Conservation (phyloP, 2,329 filamentous ascomycete species). For the Neodidymelliopsis sp. region DNA sequence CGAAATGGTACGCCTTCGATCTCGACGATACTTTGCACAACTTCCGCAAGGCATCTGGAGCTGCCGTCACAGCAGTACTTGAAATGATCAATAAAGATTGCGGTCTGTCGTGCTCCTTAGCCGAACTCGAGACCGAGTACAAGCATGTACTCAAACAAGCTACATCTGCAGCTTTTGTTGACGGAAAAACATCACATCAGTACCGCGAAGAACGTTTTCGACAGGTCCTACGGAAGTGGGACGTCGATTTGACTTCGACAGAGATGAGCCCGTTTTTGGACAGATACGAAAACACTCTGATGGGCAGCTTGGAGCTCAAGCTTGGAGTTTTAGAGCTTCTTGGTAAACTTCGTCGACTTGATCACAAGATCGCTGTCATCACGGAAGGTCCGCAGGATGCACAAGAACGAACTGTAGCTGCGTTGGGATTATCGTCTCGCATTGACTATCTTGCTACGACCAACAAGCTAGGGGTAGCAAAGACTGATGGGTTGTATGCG, state of each 20-base stretch:
- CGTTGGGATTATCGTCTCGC: conserved; percentile 39
- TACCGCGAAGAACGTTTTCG: conserved; percentile 54
- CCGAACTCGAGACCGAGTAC: conserved; percentile 34
- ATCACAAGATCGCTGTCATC: conserved; percentile 54
- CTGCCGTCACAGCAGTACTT: conserved; percentile 48
- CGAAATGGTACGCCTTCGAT: conserved; percentile 56
- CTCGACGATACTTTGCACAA: conserved; percentile 60
- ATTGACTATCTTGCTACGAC: conserved; percentile 47
- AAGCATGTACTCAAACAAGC: conserved; percentile 42
- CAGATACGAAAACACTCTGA: background rate
- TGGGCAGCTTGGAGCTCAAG: conserved; percentile 25
- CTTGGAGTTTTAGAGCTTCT: conserved; percentile 49
- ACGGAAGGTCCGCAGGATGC: conserved; percentile 59
- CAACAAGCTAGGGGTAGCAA: conserved; percentile 38
- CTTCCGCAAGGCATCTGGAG: conserved; percentile 52
- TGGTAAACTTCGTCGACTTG: conserved; percentile 38
- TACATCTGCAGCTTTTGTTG: conserved; percentile 53
- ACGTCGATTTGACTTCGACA: conserved; percentile 40
- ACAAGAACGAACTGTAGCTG: conserved; percentile 53
- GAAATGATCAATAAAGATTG: conserved; percentile 30
- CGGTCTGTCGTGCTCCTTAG: background rate
- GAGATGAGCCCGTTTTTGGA: background rate
- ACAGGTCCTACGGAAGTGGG: background rate
- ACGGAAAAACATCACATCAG: conserved; percentile 55
- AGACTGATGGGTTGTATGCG: background rate